A percentile compares a stretch with the other conserved stretches of the same genome.
Conservation (phyloP, 108 stramenopile genomes). For the Nitzschia inconspicua region DNA sequence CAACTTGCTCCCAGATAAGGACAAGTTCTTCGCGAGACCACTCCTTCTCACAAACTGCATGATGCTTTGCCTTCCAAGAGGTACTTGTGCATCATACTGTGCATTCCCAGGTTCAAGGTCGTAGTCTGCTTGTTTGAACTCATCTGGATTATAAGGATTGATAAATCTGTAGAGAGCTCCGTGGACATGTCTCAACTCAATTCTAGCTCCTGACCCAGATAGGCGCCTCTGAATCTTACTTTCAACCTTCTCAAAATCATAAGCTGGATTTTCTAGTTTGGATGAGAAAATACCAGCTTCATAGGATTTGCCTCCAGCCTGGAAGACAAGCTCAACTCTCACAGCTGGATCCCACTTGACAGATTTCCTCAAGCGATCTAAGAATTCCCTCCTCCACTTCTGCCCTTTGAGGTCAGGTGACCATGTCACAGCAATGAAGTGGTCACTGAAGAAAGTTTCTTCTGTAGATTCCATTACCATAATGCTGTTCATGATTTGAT, state of each 20-base stretch:
- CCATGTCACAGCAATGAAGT: conserved; percentile 10
- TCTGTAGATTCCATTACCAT: background rate
- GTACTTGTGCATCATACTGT: conserved; percentile 43
- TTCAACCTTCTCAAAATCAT: conserved; percentile 15
- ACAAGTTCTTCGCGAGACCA: background rate
- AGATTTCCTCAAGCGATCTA: conserved; percentile 22
- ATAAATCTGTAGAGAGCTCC: conserved; percentile 8
- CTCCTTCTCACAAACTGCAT: conserved; percentile 38
- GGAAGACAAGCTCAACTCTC: conserved; percentile 14
- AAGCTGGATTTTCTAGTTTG: background rate
- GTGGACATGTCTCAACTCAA: conserved; percentile 10
- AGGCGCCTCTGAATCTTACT: conserved; percentile 8
- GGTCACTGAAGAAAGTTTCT: background rate
- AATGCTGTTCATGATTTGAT: conserved; percentile 31
- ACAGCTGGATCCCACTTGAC: conserved; percentile 19
- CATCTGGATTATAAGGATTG: conserved; percentile 7
- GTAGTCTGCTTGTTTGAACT: conserved; percentile 36
- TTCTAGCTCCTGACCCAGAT: background rate
- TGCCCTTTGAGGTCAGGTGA: background rate
- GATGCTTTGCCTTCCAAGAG: conserved; percentile 51
- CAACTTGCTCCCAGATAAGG: background rate
- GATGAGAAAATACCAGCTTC: conserved; percentile 15
- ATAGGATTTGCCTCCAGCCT: conserved; percentile 10
- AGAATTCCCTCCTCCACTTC: conserved; percentile 16
- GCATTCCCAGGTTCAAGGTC: conserved; percentile 43